Evolutionary conservation across 1,284 basidiomycete species (phyloP), one percentile per base, ranked within the genome.

Genomic region (Cryptococcus deneoformans): DNA sequence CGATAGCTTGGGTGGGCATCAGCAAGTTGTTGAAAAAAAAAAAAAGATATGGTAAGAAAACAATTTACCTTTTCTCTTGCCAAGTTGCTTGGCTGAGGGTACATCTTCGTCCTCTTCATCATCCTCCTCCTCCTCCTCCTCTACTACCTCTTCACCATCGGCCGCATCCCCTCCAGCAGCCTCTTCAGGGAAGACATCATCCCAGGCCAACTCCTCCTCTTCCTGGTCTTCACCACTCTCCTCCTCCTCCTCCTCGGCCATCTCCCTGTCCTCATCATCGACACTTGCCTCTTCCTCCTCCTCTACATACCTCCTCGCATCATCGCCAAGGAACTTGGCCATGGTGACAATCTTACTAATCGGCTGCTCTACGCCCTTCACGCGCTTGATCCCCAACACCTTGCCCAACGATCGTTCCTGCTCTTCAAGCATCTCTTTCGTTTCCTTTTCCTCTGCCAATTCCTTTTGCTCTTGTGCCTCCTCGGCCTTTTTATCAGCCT

Each of bases 131-230:
- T 20, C 20, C 20, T 20, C 20, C 20, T 20, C 20, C 20, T 20
- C 20, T 20, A 20, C 20, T 20, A 20, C 20, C 6, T 61, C 63
- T 24, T 51, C 49, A 73, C 75, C 59, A 77, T 56, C 57, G 75
- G 63, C 80, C 76, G 59, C 60, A 3, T 63, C 69, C 47, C 71
- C 74, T n/a, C 67, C 64, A 43, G 79, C 77, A 5, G 78, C 76
- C 40, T 79, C 79, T n/a, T 68, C 76, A 47, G 73, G 75, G 68
- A 79, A 90, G 39, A 90, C 85, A 80, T 84, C 78, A 86, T 95
- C 85, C 92, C 94, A 84, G 84, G 89, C 80, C 85, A 88, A 71
- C 85, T 89, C 64, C 84, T 87, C 57, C 83, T 83, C 57, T 3
- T 60, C 64, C 6, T 48, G 66, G 5, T 48, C 60, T 39, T 64